Conservation (phyloP, 176 grass and related monocot species). For the Dactylis glomerata region DNA sequence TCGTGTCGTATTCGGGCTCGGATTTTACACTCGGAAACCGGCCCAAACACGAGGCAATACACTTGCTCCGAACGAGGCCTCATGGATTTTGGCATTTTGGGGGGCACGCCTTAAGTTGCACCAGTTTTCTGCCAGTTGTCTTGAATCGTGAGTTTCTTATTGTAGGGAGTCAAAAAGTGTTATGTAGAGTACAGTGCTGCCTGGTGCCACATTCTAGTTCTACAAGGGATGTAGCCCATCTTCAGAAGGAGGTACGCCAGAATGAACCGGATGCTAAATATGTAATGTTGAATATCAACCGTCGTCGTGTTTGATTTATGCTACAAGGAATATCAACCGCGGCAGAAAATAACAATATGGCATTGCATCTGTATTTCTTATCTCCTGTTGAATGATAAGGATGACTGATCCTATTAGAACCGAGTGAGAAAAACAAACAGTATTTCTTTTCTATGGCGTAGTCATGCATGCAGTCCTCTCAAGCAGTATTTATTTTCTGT, state of each 20-base stretch:
- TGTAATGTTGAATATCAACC: background rate
- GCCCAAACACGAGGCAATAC: no score
- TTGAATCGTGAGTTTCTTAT: background rate
- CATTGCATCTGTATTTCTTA: background rate
- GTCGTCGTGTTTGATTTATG: background rate
- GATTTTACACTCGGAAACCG: no score
- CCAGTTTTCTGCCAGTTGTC: background rate
- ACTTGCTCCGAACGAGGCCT: no score
- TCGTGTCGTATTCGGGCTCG: no score
- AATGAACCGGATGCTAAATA: background rate
- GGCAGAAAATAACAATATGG: background rate
- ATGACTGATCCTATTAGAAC: background rate
- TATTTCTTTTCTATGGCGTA: background rate
- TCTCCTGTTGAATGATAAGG: background rate
- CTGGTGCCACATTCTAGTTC: conserved; percentile 9
- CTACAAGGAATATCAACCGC: background rate
- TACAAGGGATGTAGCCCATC: background rate
- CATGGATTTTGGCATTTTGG: background rate
- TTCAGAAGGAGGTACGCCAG: conserved; percentile 29
- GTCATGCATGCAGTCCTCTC: conserved; percentile 4
- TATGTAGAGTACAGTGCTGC: background rate
- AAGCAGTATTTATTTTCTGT: background rate
- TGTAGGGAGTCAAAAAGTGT: background rate
- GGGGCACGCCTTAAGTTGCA: background rate
- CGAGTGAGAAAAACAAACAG: background rate